Percentiles rank a stretch among this genome's conserved stretches.
Conservation (phyloP, 73 alveolate genomes). For the Paramecium biaurelia region DNA sequence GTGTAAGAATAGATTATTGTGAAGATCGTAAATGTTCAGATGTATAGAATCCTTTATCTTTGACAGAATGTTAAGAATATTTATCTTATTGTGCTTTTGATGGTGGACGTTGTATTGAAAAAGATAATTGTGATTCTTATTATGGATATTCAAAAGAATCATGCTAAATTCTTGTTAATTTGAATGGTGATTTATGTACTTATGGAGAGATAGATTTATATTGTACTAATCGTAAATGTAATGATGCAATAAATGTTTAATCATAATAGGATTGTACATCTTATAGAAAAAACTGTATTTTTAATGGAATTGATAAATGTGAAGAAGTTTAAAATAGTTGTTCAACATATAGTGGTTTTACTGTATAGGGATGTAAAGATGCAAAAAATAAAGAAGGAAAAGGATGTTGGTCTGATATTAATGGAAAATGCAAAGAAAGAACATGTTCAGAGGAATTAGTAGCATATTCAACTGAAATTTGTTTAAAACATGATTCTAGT, state of each 20-base stretch:
- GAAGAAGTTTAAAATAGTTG: background rate
- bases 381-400: background rate
- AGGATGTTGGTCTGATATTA: background rate
- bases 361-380: background rate
- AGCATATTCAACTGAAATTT: background rate
- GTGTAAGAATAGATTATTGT: background rate
- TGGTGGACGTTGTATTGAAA: background rate
- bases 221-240: background rate
- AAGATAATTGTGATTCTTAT: background rate
- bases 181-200: background rate
- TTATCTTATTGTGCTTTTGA: background rate
- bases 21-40: constrained; percentile 4
- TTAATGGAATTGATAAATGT: background rate
- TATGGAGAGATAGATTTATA: background rate
- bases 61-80: background rate
- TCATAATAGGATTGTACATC: background rate
- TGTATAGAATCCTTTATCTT: background rate
- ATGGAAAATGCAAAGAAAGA: background rate
- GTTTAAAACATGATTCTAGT: background rate
- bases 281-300: background rate
- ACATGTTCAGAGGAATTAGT: background rate
- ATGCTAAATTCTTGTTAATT: background rate
- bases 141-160: background rate
- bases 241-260: background rate
- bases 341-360: background rate